Evolutionary conservation across 2,329 filamentous ascomycete species (phyloP), one percentile per base, ranked within the genome.

Genomic region (Elsinoe australis): DNA sequence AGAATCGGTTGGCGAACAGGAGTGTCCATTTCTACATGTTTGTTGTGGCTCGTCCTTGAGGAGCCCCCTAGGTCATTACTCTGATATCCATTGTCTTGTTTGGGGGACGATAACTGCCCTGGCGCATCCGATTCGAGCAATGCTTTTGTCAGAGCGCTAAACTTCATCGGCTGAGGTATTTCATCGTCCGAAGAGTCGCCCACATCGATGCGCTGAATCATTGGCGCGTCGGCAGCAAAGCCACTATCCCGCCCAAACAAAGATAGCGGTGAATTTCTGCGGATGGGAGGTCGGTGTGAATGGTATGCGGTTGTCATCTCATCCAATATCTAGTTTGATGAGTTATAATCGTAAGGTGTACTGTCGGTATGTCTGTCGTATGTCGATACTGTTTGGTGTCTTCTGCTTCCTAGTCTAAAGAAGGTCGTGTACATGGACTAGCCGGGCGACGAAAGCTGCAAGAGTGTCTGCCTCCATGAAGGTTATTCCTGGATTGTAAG

Each of bases 101-200:
- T 71, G 17, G 66, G 66, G 41, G 72, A 71, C 6, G 78, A 74
- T 3, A 70, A 74, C 42, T 77, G 76, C 34, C 82, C 79, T 50
- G 79, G 78, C 18, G 65, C 70, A 54, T 74, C 72, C 52, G 71
- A 71, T 45, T 73, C 73, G 47, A 95, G 74, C 12, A 95, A 73
- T 15, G 87, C 89, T 62, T 92, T 90, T 41, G 90, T 94, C 56
- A 92, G 78, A 58, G 89, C 88, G 63, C 88, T 95, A 63, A 95
- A 84, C 69, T 92, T 94, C 79, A 92, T 87, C 58, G 88, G 88
- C 47, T 69, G 83, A 12, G 85, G 85, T 21, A 94, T 86, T 67
- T 95, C 90, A 60, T 95, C 90, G 67, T 95, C 90, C 71, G 87
- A 95, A 61, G 95, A 89, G 62, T 95, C 89, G 58, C 86, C 82